phyloP scores from a whole-genome alignment of 805 yeast species.

The Kluyveromyces siamensis region DNA sequence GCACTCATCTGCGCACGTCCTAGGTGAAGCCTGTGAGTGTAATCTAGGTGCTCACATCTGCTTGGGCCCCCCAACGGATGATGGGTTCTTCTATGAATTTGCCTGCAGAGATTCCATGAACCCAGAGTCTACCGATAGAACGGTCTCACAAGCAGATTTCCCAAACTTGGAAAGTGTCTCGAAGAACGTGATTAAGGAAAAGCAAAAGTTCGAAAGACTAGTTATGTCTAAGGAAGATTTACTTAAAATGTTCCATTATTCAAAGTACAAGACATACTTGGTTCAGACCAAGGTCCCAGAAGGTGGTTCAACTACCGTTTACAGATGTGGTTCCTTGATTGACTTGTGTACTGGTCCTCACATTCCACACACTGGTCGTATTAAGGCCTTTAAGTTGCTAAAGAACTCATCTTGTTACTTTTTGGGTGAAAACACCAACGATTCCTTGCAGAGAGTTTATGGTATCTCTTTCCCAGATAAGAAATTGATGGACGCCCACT shows the following conservation, averaged over 20 bases:
- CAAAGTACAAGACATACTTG: constrained; percentile 87
- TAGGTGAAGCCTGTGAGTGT: constrained; percentile 97
- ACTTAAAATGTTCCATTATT: constrained; percentile 87
- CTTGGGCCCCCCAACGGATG: constrained; percentile 95
- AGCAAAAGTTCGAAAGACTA: constrained; percentile 90
- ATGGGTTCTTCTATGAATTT: constrained; percentile 97
- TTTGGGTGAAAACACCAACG: constrained; percentile 86
- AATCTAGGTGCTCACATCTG: constrained; percentile 90
- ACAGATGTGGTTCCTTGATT: constrained; percentile 94
- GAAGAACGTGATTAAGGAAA: constrained; percentile 84
- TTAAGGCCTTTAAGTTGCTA: constrained; percentile 86
- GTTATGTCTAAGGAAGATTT: constrained; percentile 87
- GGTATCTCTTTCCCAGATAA: constrained; percentile 99
- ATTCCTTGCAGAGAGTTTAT: constrained; percentile 92
- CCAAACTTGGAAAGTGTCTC: constrained; percentile 76
- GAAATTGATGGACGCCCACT: constrained; percentile 87
- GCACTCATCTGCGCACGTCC: constrained; percentile 97
- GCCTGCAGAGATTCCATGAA: constrained; percentile 40
- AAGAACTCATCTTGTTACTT: constrained; percentile 96
- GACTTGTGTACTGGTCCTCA: constrained; percentile 98
- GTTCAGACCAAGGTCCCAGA: constrained; percentile 88
- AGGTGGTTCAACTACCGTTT: constrained; percentile 91
- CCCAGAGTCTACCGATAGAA: constrained; percentile 62
- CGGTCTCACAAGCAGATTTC: constrained; percentile 77
- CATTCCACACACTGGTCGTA: constrained; percentile 93